These are phyloP conservation scores for Thraustochytrium sp. DNA, from an alignment of 352 stramenopile species.

Conservation along the genomic window DNA sequence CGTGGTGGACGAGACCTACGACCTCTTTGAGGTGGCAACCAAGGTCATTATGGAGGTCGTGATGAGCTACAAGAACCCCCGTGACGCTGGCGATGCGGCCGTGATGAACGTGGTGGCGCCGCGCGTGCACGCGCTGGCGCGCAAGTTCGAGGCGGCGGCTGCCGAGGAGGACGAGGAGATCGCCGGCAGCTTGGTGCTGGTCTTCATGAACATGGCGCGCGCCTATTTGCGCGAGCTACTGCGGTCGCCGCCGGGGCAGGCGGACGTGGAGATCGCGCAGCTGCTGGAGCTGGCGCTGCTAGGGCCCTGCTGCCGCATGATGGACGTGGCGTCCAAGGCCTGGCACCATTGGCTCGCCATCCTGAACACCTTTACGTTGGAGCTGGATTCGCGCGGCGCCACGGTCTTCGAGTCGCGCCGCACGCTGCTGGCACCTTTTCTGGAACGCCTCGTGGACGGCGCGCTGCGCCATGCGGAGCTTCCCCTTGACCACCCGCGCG, in stretches of 20 bases:
- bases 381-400: not conserved
- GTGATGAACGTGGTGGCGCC: not conserved
- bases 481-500: not conserved
- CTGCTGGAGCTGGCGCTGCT: slow-evolving; percentile 14
- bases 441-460: not conserved
- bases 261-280: not conserved
- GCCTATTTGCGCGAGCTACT: not conserved
- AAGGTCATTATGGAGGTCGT: not conserved
- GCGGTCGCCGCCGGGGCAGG: not conserved
- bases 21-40: not conserved
- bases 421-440: not conserved
- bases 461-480: not conserved
- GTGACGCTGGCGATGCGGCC: not conserved
- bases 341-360: not conserved
- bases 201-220: not conserved
- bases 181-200: not conserved
- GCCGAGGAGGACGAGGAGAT: slow-evolving; percentile 20
- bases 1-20: not conserved
- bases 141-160: not conserved
- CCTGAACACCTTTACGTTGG: not conserved
- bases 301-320: not conserved
- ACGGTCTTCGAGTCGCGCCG: not conserved
- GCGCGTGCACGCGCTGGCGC: not conserved
- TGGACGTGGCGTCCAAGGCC: not conserved
- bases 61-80: not conserved